Conservation (phyloP, 176 grass and related monocot genomes). For the Urochloa ruziziensis region DNA sequence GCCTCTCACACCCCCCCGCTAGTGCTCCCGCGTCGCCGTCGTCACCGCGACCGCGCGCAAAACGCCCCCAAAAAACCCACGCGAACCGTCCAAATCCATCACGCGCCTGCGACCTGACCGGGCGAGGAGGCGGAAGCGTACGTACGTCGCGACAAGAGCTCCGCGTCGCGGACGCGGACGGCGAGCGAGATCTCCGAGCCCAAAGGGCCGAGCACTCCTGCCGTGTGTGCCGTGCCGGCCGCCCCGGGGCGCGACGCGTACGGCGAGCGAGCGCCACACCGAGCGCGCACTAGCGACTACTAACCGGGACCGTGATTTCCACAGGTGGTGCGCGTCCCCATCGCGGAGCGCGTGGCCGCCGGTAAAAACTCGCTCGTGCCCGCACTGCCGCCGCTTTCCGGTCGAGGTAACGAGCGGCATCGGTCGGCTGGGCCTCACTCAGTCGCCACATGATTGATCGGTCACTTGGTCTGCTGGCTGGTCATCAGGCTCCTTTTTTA, state of each 20-base stretch:
- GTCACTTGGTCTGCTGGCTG: neutral
- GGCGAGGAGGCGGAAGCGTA: no score
- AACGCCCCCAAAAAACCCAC: no score
- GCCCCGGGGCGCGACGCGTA: neutral
- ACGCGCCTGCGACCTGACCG: neutral
- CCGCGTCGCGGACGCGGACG: neutral
- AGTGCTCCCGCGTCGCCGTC: neutral
- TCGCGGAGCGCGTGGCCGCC: neutral
- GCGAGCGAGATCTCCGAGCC: neutral
- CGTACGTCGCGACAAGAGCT: neutral
- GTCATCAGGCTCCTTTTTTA: neutral
- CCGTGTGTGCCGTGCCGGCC: neutral
- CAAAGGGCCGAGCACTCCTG: neutral
- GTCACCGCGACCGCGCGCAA: neutral
- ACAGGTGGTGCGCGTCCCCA: constrained; percentile 1
- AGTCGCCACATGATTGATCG: constrained; percentile 6
- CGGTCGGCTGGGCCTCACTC: neutral
- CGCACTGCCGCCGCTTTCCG: neutral
- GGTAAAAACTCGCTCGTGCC: neutral
- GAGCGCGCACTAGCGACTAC: neutral
- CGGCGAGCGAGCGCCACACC: neutral
- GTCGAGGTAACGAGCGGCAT: constrained; percentile 5
- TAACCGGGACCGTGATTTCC: neutral
- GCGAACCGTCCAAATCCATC: neutral
- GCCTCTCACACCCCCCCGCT: neutral